Percentiles rank a stretch among this genome's conserved stretches.
These are phyloP conservation scores for Leonotis leonurus DNA, from an alignment of 257 asterid genomes.

Conservation along the genomic window DNA sequence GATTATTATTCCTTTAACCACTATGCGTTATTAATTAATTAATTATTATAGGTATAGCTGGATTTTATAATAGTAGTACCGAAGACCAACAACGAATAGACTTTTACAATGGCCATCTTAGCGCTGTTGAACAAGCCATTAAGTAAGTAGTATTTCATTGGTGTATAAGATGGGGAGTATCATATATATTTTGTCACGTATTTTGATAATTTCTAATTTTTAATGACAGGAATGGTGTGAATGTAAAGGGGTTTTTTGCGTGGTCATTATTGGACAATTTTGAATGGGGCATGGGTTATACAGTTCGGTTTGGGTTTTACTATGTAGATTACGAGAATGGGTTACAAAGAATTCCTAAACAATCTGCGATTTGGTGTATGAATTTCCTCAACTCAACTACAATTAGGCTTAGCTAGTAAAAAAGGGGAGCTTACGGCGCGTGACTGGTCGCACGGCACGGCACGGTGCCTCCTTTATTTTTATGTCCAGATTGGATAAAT, in stretches of 20 bases:
- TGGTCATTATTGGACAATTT: constrained; percentile 40
- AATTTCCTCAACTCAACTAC: constrained; percentile 10
- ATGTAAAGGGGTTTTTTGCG: constrained; percentile 33
- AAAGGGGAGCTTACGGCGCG: too few species aligned
- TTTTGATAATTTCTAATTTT: too few species aligned
- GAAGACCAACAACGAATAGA: constrained; percentile 24
- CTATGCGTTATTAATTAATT: not conserved
- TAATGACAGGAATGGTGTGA: constrained; percentile 25
- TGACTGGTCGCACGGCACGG: too few species aligned
- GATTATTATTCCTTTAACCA: not conserved
- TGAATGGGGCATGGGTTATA: constrained; percentile 34
- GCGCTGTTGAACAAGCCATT: constrained; percentile 27
- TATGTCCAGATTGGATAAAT: too few species aligned
- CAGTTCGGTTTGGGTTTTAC: constrained; percentile 21
- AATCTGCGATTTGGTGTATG: constrained; percentile 24
- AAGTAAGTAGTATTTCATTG: too few species aligned
- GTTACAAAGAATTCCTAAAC: constrained; percentile 22
- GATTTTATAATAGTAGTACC: not conserved
- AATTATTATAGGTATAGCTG: constrained; percentile 10
- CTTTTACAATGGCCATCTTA: constrained; percentile 24
- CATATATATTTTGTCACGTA: too few species aligned
- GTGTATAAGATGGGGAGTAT: too few species aligned
- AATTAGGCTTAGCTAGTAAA: too few species aligned
- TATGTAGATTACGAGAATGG: constrained; percentile 25
- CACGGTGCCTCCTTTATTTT: too few species aligned